Evolutionary conservation across 2,329 filamentous ascomycete species (phyloP).

Genomic region (Xylaria hypoxylon): DNA sequence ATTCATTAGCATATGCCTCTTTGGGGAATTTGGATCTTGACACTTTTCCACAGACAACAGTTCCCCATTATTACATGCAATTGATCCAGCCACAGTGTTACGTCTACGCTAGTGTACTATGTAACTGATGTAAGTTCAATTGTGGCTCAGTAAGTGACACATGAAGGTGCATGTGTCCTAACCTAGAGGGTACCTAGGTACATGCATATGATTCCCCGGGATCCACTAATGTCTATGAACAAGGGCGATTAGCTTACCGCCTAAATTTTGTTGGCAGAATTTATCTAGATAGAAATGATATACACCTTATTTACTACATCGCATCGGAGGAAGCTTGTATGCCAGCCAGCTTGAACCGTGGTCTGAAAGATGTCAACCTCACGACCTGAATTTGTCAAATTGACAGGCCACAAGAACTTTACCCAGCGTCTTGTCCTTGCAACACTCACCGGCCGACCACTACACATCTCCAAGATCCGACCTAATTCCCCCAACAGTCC

Average conservation of each 20-base stretch:
- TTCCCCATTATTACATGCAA: slow-evolving; percentile 18
- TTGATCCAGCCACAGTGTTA: slow-evolving; percentile 2
- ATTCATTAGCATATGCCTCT: slow-evolving; percentile 26
- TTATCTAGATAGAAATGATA: slow-evolving; percentile 33
- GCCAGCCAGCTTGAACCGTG: slow-evolving; percentile 28
- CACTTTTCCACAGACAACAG: slow-evolving; percentile 47
- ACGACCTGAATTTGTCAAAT: slow-evolving; percentile 71
- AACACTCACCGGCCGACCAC: slow-evolving; percentile 87
- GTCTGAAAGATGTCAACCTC: slow-evolving; percentile 47
- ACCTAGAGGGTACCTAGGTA: neutral
- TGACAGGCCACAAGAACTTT: slow-evolving; percentile 87
- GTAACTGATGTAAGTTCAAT: neutral
- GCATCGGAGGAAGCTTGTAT: slow-evolving; percentile 12
- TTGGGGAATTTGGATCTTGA: slow-evolving; percentile 47
- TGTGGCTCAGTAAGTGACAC: neutral
- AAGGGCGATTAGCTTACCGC: slow-evolving; percentile 42
- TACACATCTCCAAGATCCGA: slow-evolving; percentile 95
- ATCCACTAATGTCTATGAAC: neutral
- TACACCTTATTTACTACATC: slow-evolving; percentile 12
- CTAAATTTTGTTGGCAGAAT: slow-evolving; percentile 51
- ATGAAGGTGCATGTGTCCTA: too few relatives aligned
- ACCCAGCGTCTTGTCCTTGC: slow-evolving; percentile 87
- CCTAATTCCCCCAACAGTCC: slow-evolving; percentile 86
- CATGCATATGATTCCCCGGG: too few relatives aligned
- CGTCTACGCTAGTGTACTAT: neutral